These are phyloP conservation scores for Boeremia lycopersici DNA, from an alignment of 2,329 filamentous ascomycete species.

Conservation along the genomic window DNA sequence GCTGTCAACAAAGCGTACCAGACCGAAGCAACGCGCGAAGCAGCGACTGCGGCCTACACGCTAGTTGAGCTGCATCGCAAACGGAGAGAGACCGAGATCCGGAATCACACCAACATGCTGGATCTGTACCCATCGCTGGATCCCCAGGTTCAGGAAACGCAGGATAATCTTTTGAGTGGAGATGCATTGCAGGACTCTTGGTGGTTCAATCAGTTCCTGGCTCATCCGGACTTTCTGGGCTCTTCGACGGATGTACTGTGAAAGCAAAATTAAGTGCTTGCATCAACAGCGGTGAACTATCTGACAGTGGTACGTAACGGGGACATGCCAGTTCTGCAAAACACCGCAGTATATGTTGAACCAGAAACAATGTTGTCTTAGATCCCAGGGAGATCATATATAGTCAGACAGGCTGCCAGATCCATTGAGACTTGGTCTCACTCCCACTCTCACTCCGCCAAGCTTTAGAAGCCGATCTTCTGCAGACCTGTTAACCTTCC, in stretches of 20 bases:
- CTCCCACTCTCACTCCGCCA: too few relatives aligned
- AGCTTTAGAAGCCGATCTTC: too few relatives aligned
- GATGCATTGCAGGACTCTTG: constrained; percentile 7
- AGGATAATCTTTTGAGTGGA: background rate
- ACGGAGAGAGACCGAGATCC: constrained; percentile 1
- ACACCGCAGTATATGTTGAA: too few relatives aligned
- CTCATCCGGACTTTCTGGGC: background rate
- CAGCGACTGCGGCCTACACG: background rate
- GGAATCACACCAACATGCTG: constrained; percentile 3
- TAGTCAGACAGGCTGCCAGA: too few relatives aligned
- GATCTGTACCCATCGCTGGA: background rate
- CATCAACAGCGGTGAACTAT: too few relatives aligned
- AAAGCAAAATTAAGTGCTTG: too few relatives aligned
- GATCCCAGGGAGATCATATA: too few relatives aligned
- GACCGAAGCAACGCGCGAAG: constrained; percentile 3
- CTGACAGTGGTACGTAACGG: too few relatives aligned
- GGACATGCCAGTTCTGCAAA: too few relatives aligned
- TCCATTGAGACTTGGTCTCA: too few relatives aligned
- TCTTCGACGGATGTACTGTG: background rate
- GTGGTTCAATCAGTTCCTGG: constrained; percentile 10
- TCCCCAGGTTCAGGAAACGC: background rate
- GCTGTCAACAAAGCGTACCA: constrained; percentile 5
- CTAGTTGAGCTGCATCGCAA: constrained; percentile 3
- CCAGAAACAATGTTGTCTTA: too few relatives aligned
- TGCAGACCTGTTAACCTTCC: too few relatives aligned